Base-by-base conservation (phyloP, 2,329 filamentous ascomycete species). In the Monilinia laxa region DNA sequence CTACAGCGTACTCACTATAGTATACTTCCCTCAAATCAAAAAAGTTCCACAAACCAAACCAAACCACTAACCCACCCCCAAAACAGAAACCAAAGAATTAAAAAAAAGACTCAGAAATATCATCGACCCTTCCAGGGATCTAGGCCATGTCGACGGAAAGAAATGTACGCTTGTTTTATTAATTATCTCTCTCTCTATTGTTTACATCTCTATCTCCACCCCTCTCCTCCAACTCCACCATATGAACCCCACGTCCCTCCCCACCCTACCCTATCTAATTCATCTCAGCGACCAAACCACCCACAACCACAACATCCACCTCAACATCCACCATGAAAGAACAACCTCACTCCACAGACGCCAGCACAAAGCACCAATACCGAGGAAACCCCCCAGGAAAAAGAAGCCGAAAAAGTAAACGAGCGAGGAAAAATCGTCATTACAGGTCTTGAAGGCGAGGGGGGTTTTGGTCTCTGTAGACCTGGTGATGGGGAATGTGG, bases 101-200 rank as follows among this genome's bases (percentile, higher is more conserved):
- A 67, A 67, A 18, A 62, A 57, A 51, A 52, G 58, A 20, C 87
- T 97, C 6, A 83, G 94, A 67, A 91, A 97, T 79, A 83, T 91
- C 62, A 88, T 97, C 72, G 89, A 95, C 74, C 94, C 93, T 0
- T 82, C 81, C 0, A 84, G 90, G 69, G 85, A 94, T 75, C 80
- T 97, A 64, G 94, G 94, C 0, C 94, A 98, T 79, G 89, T 92
- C 31, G 90, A 93, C 77, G 81, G 86, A 65, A 77, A 74, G 45
- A 72, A 72, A 64, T 55, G 67, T 67, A 65, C 20, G 18, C 55
- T 25, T 25, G 28, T 28, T 28, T 28, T 28, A 28, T 51, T 28
- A 23, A n/a, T 23, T 38, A 35, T n/a, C 40, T n/a, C 45, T 4
- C 6, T 23, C 18, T 55, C 12, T 53, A 25, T 58, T 11, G 28